Conservation (phyloP, 768 basidiomycete species). For the Leccinum longicurvipes region DNA sequence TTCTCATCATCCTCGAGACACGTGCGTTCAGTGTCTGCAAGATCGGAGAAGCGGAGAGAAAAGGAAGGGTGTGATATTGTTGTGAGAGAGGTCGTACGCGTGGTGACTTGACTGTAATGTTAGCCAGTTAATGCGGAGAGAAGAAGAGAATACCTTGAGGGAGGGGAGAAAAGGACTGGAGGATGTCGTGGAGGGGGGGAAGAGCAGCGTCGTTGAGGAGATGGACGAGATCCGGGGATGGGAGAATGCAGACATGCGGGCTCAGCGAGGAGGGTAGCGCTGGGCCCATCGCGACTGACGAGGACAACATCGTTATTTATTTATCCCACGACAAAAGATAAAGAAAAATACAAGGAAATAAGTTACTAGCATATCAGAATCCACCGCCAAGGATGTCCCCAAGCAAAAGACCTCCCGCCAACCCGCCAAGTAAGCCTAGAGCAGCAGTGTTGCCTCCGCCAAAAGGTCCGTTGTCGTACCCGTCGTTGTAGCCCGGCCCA, state of each 20-base stretch:
- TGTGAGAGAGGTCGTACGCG: slow-evolving; percentile 68
- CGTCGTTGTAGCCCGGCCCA: slow-evolving; percentile 9
- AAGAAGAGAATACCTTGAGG: slow-evolving; percentile 58
- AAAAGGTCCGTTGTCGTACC: background rate
- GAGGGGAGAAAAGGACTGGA: slow-evolving; percentile 83
- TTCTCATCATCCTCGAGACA: slow-evolving; percentile 77
- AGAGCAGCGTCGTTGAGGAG: slow-evolving; percentile 57
- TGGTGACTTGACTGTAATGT: slow-evolving; percentile 56
- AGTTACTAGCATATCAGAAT: slow-evolving; percentile 19
- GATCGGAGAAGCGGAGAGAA: slow-evolving; percentile 73
- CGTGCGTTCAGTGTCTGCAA: slow-evolving; percentile 66
- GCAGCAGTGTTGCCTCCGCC: slow-evolving; percentile 10
- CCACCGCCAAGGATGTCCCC: slow-evolving; percentile 45
- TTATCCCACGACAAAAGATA: slow-evolving; percentile 6
- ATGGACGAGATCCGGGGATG: slow-evolving; percentile 66
- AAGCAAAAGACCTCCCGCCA: slow-evolving; percentile 49
- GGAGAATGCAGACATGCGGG: slow-evolving; percentile 74
- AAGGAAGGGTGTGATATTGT: slow-evolving; percentile 73
- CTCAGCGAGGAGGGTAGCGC: slow-evolving; percentile 70
- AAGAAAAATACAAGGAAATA: slow-evolving; percentile 5
- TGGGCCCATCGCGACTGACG: slow-evolving; percentile 40
- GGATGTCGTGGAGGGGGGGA: slow-evolving; percentile 67
- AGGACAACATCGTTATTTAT: background rate
- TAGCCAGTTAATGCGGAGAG: slow-evolving; percentile 1
- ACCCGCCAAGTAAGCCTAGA: slow-evolving; percentile 36